phyloP scores from a whole-genome alignment of 2,329 filamentous ascomycete species.

The Beauveria rudraprayagi region DNA sequence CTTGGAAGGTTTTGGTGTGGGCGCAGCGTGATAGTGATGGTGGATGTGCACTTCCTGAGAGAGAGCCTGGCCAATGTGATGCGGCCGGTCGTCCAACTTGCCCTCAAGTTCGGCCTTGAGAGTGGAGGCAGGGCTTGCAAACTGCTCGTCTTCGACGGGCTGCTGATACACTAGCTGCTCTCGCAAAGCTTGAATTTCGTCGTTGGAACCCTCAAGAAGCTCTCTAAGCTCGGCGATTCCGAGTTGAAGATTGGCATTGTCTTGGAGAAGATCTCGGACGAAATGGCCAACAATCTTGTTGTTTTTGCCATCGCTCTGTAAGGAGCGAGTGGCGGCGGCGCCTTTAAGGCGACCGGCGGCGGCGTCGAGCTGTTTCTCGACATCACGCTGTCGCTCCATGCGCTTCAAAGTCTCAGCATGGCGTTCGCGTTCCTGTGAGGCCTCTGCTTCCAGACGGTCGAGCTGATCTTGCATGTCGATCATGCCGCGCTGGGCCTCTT shows the following conservation, averaged over 20 bases:
- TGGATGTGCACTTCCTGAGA: conserved; percentile 84
- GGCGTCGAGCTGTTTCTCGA: conserved; percentile 74
- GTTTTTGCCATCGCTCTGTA: conserved; percentile 50
- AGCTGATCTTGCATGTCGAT: conserved; percentile 77
- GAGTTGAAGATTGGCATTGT: conserved; percentile 89
- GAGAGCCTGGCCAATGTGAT: conserved; percentile 15
- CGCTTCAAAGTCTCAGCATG: conserved; percentile 74
- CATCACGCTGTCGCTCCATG: conserved; percentile 73
- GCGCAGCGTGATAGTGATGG: conserved; percentile 77
- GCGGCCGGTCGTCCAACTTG: conserved; percentile 25
- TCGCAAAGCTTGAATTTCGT: conserved; percentile 81
- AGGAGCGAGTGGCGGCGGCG: conserved; percentile 62
- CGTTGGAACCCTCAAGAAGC: conserved; percentile 83
- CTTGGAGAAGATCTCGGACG: conserved; percentile 87
- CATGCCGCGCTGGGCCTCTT: conserved; percentile 72
- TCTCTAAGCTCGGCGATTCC: conserved; percentile 87
- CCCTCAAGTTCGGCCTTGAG: conserved; percentile 65
- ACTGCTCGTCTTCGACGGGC: conserved; percentile 44
- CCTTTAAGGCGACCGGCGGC: conserved; percentile 76
- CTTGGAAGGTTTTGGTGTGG: conserved; percentile 48
- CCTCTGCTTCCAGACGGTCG: conserved; percentile 79
- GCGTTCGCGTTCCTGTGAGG: conserved; percentile 68
- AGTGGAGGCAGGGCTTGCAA: conserved; percentile 37
- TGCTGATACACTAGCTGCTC: conserved; percentile 77
- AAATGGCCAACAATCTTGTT: conserved; percentile 81